Evolutionary conservation across 164 flowering plant genomes (phyloP).

Genomic region (Vitis vinifera): ASM3070453v1 NC_081807.1:19287501-19288000

Average conservation of each 20-base stretch:
- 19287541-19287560: slow-evolving; percentile 37
- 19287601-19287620: slow-evolving; percentile 27
- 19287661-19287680: slow-evolving; percentile 30
- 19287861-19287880: no score
- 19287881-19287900: no score
- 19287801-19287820: not conserved
- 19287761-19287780: not conserved
- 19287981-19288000: no score
- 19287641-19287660: slow-evolving; percentile 33
- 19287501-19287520: slow-evolving; percentile 33
- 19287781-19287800: not conserved
- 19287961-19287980: no score
- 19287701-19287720: not conserved
- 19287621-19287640: slow-evolving; percentile 29
- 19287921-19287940: no score
- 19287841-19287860: no score
- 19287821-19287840: not conserved
- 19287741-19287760: not conserved
- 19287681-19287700: slow-evolving; percentile 19
- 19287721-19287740: not conserved
- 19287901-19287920: no score
- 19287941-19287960: no score
- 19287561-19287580: slow-evolving; percentile 37
- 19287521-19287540: slow-evolving; percentile 34
- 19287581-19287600: slow-evolving; percentile 36